Evolutionary conservation across 345 rosid genomes (phyloP), one percentile per base, ranked within the genome.

Genomic region (Boechera divaricarpa): DNA sequence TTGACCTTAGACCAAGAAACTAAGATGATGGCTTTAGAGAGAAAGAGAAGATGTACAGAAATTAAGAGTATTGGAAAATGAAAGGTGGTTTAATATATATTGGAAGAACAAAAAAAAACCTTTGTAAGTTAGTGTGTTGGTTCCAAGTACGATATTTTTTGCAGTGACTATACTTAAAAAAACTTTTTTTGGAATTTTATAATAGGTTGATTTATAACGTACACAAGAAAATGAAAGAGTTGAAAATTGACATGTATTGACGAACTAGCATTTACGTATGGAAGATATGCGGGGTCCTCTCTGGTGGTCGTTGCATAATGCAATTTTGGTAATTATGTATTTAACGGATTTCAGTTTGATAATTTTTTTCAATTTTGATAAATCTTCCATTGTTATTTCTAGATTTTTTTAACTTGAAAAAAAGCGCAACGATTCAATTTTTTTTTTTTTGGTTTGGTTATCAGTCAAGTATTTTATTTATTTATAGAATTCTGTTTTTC

Each of bases 11-110:
- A 55, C 12, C n/a, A 65, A 78, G 69, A 59, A 39, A 57, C 59
- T 7, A 67, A 72, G 81, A 64, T 64, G 77, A 64, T 77, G 72
- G 65, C 69, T 73, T 59, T 6, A 53, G 70, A 69, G 59, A 69
- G 69, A 58, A 32, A 62, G 54, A 70, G 39, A 47, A 41, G 36
- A 57, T 36, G 52, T n/a, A 33, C 48, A 59, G 39, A 53, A 11
- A 4, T 47, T 7, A 36, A 59, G 47, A 68, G 54, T 64, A 49
- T 41, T 39, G n/a, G 77, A 66, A 58, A 72, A 78, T 53, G 65
- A 67, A 56, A 58, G 29, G 10, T 64, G 67, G 18, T 18, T 70
- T 36, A 9, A 47, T 45, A 8, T 9, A 71, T 36, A 70, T 32
- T 29, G 1, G 5, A 4, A 12, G 48, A 13, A 13, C 5, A 69